Base-by-base conservation (phyloP, 1,139 yeast species). In the Hyphopichia pseudoburtonii region DNA sequence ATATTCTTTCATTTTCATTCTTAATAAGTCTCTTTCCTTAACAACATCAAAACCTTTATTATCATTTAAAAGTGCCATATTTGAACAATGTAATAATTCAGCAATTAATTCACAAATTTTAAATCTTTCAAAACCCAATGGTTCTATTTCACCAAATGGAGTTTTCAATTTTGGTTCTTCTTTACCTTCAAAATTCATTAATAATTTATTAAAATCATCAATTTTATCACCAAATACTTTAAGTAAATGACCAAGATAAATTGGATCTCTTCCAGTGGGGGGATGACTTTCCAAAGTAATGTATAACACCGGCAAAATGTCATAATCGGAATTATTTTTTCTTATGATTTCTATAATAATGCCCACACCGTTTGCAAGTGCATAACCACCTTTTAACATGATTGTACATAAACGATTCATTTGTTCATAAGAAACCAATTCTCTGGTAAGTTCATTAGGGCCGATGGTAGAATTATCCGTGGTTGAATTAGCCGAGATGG, bases 291-390 rank as follows among this genome's bases (percentile, higher is more conserved):
- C 95, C 40, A 89, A 66, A 0, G 97, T 86, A 32, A 88, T 86
- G 60, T 83, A 84, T 56, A 89, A 73, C 26, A 92, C 90, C 15
- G 96, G 96, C 35, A 88, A 83, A 40, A 83, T 78, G 63, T 92
- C 98, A 59, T 92, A 92, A 60, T 92, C 98, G 1, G 96, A 87
- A 59, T 92, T 94, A 61, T 92, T 92, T 57, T 92, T 92, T 49
- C 99, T 77, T 48, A 94, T 94, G 42, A 92, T 84, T 60, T 92
- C 98, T 56, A 92, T 92, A 38, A 92, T 84, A 34, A 92, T 89
- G 5, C 97, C 97, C 24, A 92, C 98, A 40, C 97, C 97, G 47
- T 92, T 92, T 25, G 96, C 87, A 52, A 92, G 72, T 4, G 96
- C 94, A 32, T 90, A 83, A 4, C 97, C 96, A 14, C 97, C 97